Evolutionary conservation across 169 alveolate genomes (phyloP).

Genomic region (Babesia microti): DNA sequence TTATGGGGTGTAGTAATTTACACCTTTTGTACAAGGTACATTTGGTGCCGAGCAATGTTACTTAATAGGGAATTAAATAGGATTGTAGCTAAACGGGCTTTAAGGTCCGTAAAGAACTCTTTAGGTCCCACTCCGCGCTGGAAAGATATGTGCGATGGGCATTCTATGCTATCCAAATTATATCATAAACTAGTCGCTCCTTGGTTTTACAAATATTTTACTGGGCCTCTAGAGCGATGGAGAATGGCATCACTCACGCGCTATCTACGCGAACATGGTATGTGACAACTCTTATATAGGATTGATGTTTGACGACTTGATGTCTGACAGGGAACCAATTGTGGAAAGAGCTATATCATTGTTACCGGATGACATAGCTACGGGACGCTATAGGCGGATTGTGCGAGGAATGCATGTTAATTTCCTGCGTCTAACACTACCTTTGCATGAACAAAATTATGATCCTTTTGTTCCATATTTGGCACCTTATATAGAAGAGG

Average conservation of each 20-base stretch:
- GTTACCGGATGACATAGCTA: slow-evolving; percentile 60
- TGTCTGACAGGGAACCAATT: slow-evolving; percentile 67
- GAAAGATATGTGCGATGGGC: slow-evolving; percentile 9
- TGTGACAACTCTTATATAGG: slow-evolving; percentile 35
- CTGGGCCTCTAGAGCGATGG: slow-evolving; percentile 75
- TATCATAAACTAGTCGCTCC: slow-evolving; percentile 54
- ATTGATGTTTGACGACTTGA: slow-evolving; percentile 67
- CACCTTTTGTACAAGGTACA: slow-evolving; percentile 3
- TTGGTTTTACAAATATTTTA: slow-evolving; percentile 57
- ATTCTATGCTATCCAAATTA: slow-evolving; percentile 13
- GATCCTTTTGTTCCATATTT: slow-evolving; percentile 74
- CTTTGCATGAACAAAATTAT: slow-evolving; percentile 68
- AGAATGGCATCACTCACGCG: slow-evolving; percentile 66
- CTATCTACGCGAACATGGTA: slow-evolving; percentile 71
- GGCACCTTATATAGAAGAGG: slow-evolving; percentile 79
- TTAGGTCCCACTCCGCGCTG: slow-evolving; percentile 16
- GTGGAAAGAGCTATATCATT: slow-evolving; percentile 68
- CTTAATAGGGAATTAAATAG: slow-evolving; percentile 26
- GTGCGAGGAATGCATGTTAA: slow-evolving; percentile 65
- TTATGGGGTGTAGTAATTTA: too few species aligned
- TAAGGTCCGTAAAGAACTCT: slow-evolving; percentile 17
- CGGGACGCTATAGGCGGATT: slow-evolving; percentile 64
- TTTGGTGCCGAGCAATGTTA: slow-evolving; percentile 10
- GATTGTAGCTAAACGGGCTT: slow-evolving; percentile 30
- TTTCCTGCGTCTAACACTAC: slow-evolving; percentile 45